Conservation (phyloP, 2,329 filamentous ascomycete genomes). For the Magnaporthiopsis rhizophila region DNA sequence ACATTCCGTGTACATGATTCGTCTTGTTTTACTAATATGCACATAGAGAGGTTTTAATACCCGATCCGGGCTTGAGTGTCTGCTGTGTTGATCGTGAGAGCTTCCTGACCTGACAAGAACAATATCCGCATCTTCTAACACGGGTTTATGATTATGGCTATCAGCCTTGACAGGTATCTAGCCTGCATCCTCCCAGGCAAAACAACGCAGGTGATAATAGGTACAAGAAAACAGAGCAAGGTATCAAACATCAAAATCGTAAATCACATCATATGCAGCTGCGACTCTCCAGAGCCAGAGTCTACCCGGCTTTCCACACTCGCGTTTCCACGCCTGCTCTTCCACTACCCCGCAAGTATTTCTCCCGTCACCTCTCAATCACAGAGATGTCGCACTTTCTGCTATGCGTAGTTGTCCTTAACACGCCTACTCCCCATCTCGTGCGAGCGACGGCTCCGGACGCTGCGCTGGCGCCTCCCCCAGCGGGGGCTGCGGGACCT, state of each 20-base stretch:
- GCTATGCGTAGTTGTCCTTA: conserved; percentile 60
- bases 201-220: not conserved
- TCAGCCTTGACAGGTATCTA: not conserved
- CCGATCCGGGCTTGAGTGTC: not conserved
- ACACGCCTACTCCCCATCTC: conserved; percentile 39
- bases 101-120: no score
- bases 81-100: not conserved
- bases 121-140: not conserved
- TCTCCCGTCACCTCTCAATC: no score
- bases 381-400: no score
- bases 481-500: conserved; percentile 22
- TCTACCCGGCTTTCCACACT: not conserved
- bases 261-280: not conserved
- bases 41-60: conserved; percentile 3
- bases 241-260: not conserved
- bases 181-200: not conserved
- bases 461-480: conserved; percentile 41
- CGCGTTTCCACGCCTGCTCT: not conserved
- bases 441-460: conserved; percentile 44
- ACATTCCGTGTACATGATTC: not conserved
- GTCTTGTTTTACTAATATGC: conserved; percentile 3
- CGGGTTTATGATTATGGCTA: not conserved
- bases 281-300: not conserved
- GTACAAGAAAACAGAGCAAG: not conserved
- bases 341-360: no score